A percentile compares a stretch with the other conserved stretches of the same genome.
Evolutionary conservation across 768 basidiomycete genomes (phyloP).

Genomic region (Tephrocybe sp.): DNA sequence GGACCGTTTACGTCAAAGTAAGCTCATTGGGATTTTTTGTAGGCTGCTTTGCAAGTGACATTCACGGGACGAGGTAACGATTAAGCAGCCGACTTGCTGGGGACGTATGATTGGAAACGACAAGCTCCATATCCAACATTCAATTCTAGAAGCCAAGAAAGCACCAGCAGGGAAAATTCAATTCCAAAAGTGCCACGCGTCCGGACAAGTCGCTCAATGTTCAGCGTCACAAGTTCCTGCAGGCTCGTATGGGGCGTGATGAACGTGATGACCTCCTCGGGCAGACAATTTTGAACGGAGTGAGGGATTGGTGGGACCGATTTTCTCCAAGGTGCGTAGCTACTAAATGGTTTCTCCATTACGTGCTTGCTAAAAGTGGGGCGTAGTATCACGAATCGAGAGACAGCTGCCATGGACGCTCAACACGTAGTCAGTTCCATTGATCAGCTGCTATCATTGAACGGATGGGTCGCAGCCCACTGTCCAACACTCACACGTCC

Average conservation of each 20-base stretch:
- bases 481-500: conserved; percentile 94
- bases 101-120: no score
- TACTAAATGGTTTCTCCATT: conserved; percentile 1
- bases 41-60: no score
- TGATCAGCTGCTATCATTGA: conserved; percentile 90
- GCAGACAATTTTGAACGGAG: conserved; percentile 71
- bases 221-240: conserved; percentile 84
- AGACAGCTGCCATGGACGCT: conserved; percentile 85
- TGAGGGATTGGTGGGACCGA: conserved; percentile 85
- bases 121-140: no score
- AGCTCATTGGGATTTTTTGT: no score
- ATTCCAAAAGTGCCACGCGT: conserved; percentile 52
- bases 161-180: conserved; percentile 41
- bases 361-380: neutral
- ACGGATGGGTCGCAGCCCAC: conserved; percentile 96
- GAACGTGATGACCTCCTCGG: conserved; percentile 78
- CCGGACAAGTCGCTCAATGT: conserved; percentile 83
- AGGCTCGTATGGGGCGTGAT: conserved; percentile 85
- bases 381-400: conserved; percentile 69
- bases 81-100: no score
- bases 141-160: no score
- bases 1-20: no score
- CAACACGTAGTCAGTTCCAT: conserved; percentile 88
- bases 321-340: conserved; percentile 89
- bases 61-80: no score